phyloP scores from a whole-genome alignment of 208 protist species.

The Phytomonas sp. region DNA sequence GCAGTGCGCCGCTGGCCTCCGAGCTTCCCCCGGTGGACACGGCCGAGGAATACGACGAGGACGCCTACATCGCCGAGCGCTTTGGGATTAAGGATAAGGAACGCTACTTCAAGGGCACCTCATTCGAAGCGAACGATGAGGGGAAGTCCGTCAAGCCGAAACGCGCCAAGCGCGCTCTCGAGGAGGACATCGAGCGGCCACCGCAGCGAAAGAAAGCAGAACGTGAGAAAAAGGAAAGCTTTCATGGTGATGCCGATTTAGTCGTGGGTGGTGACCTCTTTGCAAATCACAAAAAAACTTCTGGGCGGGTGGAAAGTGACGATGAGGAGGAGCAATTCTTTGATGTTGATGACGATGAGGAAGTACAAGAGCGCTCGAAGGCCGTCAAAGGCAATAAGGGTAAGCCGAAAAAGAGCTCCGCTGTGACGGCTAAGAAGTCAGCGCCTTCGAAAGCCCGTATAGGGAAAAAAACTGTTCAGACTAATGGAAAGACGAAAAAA shows the following conservation, averaged over 20 bases:
- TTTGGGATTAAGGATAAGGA: slow-evolving; percentile 74
- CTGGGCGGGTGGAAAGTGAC: neutral
- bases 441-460: neutral
- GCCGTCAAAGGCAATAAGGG: neutral
- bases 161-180: slow-evolving; percentile 8
- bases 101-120: slow-evolving; percentile 77
- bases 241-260: neutral
- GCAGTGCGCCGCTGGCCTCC: slow-evolving; percentile 50
- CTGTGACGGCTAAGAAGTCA: neutral
- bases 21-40: slow-evolving; percentile 30
- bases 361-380: neutral
- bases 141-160: slow-evolving; percentile 10
- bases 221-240: neutral
- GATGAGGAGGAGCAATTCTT: neutral
- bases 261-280: neutral
- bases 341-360: neutral
- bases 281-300: neutral
- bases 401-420: neutral
- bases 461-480: neutral
- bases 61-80: slow-evolving; percentile 50
- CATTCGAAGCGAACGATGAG: slow-evolving; percentile 47
- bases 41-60: slow-evolving; percentile 66
- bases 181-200: neutral
- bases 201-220: slow-evolving; percentile 11
- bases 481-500: neutral